Base-by-base conservation (phyloP, 2,329 filamentous ascomycete genomes). In the Alternaria burnsii region DNA sequence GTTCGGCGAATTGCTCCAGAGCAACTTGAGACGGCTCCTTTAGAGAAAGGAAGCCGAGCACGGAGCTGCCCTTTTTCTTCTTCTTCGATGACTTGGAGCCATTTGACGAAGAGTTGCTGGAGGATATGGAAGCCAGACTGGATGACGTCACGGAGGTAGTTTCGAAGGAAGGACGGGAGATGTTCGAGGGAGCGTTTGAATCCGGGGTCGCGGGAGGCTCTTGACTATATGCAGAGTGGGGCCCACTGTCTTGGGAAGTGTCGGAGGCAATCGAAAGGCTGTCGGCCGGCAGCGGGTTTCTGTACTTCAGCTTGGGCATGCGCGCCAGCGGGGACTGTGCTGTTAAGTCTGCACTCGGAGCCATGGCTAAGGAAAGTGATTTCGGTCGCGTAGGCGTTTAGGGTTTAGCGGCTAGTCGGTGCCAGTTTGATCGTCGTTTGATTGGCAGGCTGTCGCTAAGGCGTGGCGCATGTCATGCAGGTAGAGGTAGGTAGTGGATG, bases 21-120 rank as follows among this genome's bases (percentile, higher is more conserved):
- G 83, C 83, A 6, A 72, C 70, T 43, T 80, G 79, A 0, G 83
- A 84, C 0, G 83, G 83, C 67, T 85, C 83, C 61, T 82, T 84
- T 40, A 84, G 62, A 2, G 80, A 78, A 11, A 85, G 72, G 52
- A 84, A 82, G 40, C 79, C 76, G n/a, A 82, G 72, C 22, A 84
- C 72, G 1, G 78, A 71, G 41, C 71, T 75, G 34, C 69, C 65
- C 68, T 79, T 75, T 59, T 71, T 76, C 60, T 71, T 75, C 66
- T 75, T 76, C 50, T 68, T 68, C 51, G 72, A 69, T 40, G 63
- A 60, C 61, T 64, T 70, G 44, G 72, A 71, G 59, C 67, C 68
- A 69, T 71, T 68, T 52, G 73, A 69, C 28, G 67, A 66, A 22
- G 71, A 66, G 16, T 57, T 60, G 66, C 71, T 71, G 28, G 71